Evolutionary conservation across 1,284 basidiomycete species (phyloP).

Genomic region (Heterobasidion parviporum): DNA sequence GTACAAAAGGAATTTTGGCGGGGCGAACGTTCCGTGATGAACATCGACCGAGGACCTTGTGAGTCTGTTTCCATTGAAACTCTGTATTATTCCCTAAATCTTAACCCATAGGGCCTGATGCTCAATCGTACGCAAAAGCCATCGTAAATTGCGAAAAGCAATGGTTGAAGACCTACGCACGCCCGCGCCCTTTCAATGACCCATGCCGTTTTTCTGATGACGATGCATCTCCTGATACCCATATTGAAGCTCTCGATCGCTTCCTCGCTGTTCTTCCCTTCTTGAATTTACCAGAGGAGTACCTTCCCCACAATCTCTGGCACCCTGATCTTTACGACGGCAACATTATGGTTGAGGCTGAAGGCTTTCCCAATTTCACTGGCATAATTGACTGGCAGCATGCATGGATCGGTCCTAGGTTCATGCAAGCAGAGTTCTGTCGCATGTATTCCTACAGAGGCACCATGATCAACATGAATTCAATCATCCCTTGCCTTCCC

Average conservation of each 20-base stretch:
- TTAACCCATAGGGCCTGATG: no score
- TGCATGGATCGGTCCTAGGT: background rate
- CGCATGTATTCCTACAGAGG: background rate
- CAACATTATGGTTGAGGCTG: background rate
- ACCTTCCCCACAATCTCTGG: background rate
- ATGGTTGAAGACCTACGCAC: background rate
- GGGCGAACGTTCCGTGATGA: no score
- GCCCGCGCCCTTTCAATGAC: background rate
- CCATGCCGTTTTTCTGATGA: background rate
- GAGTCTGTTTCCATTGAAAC: no score
- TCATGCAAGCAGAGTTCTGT: background rate
- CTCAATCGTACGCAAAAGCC: no score
- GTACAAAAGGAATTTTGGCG: no score
- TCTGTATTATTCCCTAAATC: no score
- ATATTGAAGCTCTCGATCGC: background rate
- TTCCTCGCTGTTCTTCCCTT: background rate
- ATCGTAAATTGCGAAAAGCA: no score
- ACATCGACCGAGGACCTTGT: no score
- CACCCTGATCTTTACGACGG: background rate
- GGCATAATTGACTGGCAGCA: background rate
- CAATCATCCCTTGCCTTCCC: background rate
- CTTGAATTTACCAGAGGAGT: background rate
- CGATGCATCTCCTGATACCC: background rate
- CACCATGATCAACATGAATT: background rate
- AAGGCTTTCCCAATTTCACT: background rate